These are phyloP conservation scores for Syzygium oleosum DNA, from an alignment of 345 rosid species.

Conservation along the genomic window DNA sequence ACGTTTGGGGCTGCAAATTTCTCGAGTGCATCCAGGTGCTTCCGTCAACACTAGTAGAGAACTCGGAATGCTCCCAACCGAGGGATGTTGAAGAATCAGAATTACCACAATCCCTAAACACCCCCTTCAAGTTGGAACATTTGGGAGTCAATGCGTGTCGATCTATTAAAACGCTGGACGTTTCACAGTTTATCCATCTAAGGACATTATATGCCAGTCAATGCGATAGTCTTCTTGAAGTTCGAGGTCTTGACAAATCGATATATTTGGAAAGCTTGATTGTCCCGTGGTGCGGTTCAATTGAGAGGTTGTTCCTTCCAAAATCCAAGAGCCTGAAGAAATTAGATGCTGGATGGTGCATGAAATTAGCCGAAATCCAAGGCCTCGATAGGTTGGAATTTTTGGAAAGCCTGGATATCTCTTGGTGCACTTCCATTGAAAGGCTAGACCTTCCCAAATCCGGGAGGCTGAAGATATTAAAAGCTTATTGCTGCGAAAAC, in stretches of 20 bases:
- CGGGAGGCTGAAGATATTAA: no score
- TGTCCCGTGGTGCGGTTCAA: accelerated
- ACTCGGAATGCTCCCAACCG: not conserved
- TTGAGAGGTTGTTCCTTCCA: not conserved
- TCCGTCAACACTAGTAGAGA: not conserved
- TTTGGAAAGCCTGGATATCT: no score
- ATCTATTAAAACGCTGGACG: no score
- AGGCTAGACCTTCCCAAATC: no score
- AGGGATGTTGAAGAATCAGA: not conserved
- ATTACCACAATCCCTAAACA: not conserved
- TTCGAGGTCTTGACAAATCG: not conserved
- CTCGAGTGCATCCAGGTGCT: not conserved
- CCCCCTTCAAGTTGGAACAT: not conserved
- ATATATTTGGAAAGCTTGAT: not conserved
- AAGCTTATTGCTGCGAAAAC: accelerated
- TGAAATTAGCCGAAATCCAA: no score
- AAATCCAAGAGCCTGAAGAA: accelerated
- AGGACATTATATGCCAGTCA: accelerated
- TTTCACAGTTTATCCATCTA: not conserved
- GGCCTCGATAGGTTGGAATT: no score
- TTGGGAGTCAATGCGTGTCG: accelerated
- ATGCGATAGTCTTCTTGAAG: accelerated
- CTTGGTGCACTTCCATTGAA: no score
- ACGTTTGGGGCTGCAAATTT: accelerated
- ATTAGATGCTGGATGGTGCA: accelerated